A percentile compares a stretch with the other conserved stretches of the same genome.
phyloP scores from a whole-genome alignment of 805 yeast genomes.

The Candida coleopterorum region DNA sequence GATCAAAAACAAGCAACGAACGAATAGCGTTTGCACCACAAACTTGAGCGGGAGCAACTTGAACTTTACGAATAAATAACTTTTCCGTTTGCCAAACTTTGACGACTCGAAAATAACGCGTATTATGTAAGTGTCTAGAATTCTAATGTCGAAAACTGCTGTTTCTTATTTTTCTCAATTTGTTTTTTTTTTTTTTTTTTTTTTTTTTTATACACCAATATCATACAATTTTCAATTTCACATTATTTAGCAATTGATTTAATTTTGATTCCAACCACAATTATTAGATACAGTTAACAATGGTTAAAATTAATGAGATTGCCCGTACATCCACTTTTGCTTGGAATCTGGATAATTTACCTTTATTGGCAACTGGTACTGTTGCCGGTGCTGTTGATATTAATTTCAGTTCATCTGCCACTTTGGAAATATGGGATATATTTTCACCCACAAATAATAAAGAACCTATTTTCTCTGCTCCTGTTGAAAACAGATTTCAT shows the following conservation, averaged over 20 bases:
- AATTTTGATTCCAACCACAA: no score
- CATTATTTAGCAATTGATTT: no score
- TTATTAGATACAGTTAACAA: constrained; percentile 19
- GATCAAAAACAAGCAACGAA: no score
- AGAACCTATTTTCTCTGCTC: constrained; percentile 31
- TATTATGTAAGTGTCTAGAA: no score
- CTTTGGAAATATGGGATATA: constrained; percentile 77
- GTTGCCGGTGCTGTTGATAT: constrained; percentile 95
- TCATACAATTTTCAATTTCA: no score
- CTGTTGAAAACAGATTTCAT: constrained; percentile 48
- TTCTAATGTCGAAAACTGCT: no score
- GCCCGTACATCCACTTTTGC: constrained; percentile 90
- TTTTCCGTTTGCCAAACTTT: no score
- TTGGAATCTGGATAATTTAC: constrained; percentile 78
- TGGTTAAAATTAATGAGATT: constrained; percentile 84
- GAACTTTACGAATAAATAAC: no score
- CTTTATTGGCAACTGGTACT: constrained; percentile 83
- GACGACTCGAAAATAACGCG: no score
- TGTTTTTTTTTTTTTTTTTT: not conserved
- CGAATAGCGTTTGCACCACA: constrained; percentile 1
- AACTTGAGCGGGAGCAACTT: no score
- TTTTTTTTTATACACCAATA: constrained; percentile 2
- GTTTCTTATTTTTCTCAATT: no score
- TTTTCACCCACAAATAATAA: constrained; percentile 31
- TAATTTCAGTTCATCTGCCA: constrained; percentile 72